Evolutionary conservation across 495 filamentous ascomycete species (phyloP), one percentile per base, ranked within the genome.

Genomic region (Podospora fimiseda): DNA sequence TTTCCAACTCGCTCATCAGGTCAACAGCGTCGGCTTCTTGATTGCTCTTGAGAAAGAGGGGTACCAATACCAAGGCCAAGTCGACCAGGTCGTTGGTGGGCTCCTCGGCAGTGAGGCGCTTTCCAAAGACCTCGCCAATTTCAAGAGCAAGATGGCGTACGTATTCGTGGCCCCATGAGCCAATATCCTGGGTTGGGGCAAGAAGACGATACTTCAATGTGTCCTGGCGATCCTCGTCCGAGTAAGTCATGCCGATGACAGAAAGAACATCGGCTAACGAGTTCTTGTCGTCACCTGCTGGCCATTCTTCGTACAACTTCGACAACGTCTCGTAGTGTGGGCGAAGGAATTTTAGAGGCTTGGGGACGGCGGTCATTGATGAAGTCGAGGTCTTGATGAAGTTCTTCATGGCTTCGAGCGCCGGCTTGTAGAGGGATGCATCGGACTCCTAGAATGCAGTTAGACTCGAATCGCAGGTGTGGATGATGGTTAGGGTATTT

Each of bases 91-190:
- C 93, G 52, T 85, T 74, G 23, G 73, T 74, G 13, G 77, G 61
- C 64, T 86, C 74, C 42, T 86, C 84, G 13, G 67, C 66, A 33
- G 74, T 66, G 45, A 78, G 58, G 54, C 91, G 83, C 64, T 87
- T 87, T 58, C 80, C 84, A 67, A 92, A 94, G 60, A 96, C 93
- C 69, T 94, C 85, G 48, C 93, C 93, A 51, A 97, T 90, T 72
- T 99, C 93, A 50, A 99, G 75, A 13, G 93, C 92, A 58, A 99
- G 75, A 73, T 99, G 93, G 51, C 93, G 81, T 56, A 96, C 87
- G 65, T 99, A 99, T 80, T 99, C 93, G 70, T 99, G 93, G 48
- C 93, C 93, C 93, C 93, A 99, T 9, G 91, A 94, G 38, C 86
- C 89, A 63, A 96, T 87, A 68, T 99, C 93, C 60, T 89, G 78